Base-by-base conservation (phyloP, 2,329 filamentous ascomycete species). In the Pyricularia pennisetigena region DNA sequence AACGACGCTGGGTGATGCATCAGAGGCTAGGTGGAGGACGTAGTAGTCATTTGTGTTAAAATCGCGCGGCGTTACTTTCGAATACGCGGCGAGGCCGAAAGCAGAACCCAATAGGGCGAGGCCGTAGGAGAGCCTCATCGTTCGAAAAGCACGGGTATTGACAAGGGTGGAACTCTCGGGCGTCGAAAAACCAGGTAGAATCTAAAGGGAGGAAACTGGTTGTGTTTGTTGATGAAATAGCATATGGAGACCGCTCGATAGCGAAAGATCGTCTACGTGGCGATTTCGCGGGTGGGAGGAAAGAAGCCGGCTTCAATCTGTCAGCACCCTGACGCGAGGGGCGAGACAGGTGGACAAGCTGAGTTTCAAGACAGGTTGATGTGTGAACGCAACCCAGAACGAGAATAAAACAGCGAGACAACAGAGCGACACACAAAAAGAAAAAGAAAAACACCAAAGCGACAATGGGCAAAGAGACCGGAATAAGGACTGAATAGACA, bases 31-130 rank as follows among this genome's bases (percentile, higher is more conserved):
- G 72, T 97, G 91, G 64, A 99, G 83, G 71, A 96, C 93, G 77
- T 98, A 97, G 80, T 97, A 98, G 78, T 99, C 94, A 79, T 93
- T 88, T 57, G 86, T 83, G 66, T 90, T 86, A 82, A 96, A 92
- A 75, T 95, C 86, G 73, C 91, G 90, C 71, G 83, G 81, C 66
- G 82, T 81, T 63, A 87, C 77, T 67, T 73, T 72, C 64, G 82
- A 77, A 32, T 83, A 81, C 69, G 82, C 79, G 70, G 82, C 75
- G 29, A 79, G 72, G 16, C 65, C 78, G 74, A 83, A 74, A 68
- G 83, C 77, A 66, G 87, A 79, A 77, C 83, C 81, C 69, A 90
- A 74, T 67, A 87, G 73, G 70, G 85, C 81, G 70, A 81, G 72
- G 70, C 41, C 65, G 49, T 29, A 54, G 20, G 79, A 75, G 71